Percentiles rank a stretch among this genome's conserved stretches.
Evolutionary conservation across 441 rosid species (phyloP).

Genomic region (Euphorbia schlechtendalii): DNA sequence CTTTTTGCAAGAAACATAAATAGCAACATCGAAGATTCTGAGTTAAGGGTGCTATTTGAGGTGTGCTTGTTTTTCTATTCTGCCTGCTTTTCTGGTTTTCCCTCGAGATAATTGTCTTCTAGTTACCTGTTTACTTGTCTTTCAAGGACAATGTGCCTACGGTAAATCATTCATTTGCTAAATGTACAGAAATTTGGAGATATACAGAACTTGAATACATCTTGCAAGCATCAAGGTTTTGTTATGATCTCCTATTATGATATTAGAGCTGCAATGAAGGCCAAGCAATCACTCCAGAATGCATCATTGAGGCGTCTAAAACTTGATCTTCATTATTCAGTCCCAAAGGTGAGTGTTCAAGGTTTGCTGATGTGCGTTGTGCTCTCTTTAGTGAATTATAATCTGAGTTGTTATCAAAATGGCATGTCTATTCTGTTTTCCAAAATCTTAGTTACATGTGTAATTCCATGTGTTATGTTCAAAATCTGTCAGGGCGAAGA

Average conservation of each 20-base stretch:
- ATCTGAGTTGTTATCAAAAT: constrained; percentile 8
- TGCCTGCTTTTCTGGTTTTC: neutral
- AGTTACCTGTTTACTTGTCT: constrained; percentile 1
- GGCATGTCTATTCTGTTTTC: neutral
- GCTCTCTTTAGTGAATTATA: too few relatives aligned
- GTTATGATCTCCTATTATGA: constrained; percentile 59
- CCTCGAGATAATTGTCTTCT: too few relatives aligned
- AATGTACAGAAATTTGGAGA: constrained; percentile 51
- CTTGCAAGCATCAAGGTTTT: constrained; percentile 58
- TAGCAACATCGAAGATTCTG: constrained; percentile 54
- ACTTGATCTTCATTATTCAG: constrained; percentile 53
- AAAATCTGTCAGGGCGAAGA: constrained; percentile 41
- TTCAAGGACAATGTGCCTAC: constrained; percentile 2
- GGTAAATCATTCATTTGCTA: constrained; percentile 13
- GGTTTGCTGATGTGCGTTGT: constrained; percentile 4
- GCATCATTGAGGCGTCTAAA: constrained; percentile 35
- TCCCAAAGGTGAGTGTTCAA: constrained; percentile 40
- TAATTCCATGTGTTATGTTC: constrained; percentile 8
- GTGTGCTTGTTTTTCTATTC: constrained; percentile 22
- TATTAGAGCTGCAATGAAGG: constrained; percentile 49
- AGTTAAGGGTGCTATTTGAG: constrained; percentile 50
- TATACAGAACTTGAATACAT: constrained; percentile 40
- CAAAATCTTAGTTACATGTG: neutral
- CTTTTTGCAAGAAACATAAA: constrained; percentile 57
- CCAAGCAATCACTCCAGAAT: constrained; percentile 51